Base-by-base conservation (phyloP, 495 filamentous ascomycete genomes). In the Neurospora sp. region DNA sequence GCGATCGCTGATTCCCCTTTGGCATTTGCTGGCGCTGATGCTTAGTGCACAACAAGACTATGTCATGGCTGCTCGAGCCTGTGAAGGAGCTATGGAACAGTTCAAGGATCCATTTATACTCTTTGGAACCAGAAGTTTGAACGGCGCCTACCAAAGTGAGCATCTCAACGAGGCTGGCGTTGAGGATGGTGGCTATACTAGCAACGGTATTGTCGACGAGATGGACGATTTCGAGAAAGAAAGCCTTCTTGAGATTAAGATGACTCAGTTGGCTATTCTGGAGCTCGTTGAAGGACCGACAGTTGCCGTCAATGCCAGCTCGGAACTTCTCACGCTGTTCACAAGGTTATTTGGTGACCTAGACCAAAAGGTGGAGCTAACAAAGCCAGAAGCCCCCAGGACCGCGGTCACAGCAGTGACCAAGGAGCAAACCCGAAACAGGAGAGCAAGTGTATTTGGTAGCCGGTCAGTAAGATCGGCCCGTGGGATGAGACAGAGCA, bases 11-110 rank as follows among this genome's bases (percentile, higher is more conserved):
- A 86, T 93, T 20, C 88, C 90, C 4, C 70, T 93, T 17, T 96
- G 96, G 92, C 96, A 99, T 81, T 84, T 98, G 3, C 87, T 98
- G 69, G 90, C 93, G 3, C 83, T 98, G 42, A 83, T 98, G 39
- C 85, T 98, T 9, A 97, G 93, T 76, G 92, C 94, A 9, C 90
- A 90, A 73, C 90, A 96, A 53, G 93, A 97, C 42, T 98, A 93
- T 78, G 83, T 89, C 59, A 90, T 90, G 76, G 94, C 96, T 14
- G 87, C 88, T 27, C 89, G 89, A 44, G 90, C 93, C 3, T 97
- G 94, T 75, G 92, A 96, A 79, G 94, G 92, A 14, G 95, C 94
- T 8, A 93, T 97, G 76, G 93, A 97, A 69, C 91, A 94, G 77
- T 97, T 94, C 78, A 88, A 86, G 69, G 86, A 87, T 68, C 87